Evolutionary conservation across 2,329 filamentous ascomycete genomes (phyloP).

Genomic region (Colletotrichum sp.): DNA sequence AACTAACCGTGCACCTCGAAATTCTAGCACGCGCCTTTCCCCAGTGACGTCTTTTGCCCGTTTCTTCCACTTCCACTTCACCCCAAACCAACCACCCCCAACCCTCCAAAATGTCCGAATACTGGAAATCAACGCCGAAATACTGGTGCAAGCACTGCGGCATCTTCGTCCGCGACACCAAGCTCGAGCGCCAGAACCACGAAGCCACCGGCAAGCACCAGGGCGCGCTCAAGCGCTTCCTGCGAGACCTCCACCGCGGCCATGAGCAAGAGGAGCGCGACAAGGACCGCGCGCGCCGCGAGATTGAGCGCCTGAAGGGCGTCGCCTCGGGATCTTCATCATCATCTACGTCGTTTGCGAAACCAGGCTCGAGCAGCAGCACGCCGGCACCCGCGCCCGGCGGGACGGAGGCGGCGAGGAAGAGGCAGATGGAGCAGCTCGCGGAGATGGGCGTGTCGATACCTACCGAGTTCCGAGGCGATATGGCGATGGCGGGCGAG

Average conservation of each 20-base stretch:
- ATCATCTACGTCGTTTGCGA: conserved; percentile 33
- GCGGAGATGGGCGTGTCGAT: conserved; percentile 86
- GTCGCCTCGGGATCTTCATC: conserved; percentile 59
- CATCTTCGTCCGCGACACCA: conserved; percentile 88
- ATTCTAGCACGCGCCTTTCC: not conserved
- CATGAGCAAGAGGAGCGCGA: conserved; percentile 84
- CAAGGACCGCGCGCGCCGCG: conserved; percentile 80
- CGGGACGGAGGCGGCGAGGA: conserved; percentile 68
- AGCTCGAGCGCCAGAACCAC: conserved; percentile 87
- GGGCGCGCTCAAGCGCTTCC: conserved; percentile 83
- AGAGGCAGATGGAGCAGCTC: conserved; percentile 85
- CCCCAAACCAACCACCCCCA: not conserved
- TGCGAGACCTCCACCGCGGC: conserved; percentile 85
- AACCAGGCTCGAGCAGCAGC: conserved; percentile 21
- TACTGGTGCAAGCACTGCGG: conserved; percentile 99
- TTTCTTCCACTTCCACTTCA: not conserved
- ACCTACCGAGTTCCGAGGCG: conserved; percentile 76
- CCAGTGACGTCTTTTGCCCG: not conserved
- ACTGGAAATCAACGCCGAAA: conserved; percentile 97
- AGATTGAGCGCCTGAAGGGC: conserved; percentile 86
- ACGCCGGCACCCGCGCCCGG: conserved; percentile 26
- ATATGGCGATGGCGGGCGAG: conserved; percentile 87
- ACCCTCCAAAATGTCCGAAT: conserved; percentile 77
- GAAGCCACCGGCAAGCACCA: conserved; percentile 88
- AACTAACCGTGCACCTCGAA: not conserved